Base-by-base conservation (phyloP, 768 basidiomycete species). In the Exidia glandulosa region DNA sequence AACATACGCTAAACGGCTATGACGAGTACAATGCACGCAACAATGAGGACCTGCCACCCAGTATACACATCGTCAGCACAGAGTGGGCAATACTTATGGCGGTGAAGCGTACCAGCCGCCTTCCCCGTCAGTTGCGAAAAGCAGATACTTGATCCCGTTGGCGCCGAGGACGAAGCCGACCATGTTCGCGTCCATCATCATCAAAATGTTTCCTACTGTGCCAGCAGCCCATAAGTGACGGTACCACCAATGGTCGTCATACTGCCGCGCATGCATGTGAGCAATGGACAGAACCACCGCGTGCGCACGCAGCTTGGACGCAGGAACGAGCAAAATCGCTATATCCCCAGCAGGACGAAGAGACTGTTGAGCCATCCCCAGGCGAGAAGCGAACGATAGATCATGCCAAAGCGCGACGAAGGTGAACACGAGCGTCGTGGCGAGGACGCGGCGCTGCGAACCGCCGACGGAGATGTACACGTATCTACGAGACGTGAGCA, bases 331-430 rank as follows among this genome's bases (percentile, higher is more conserved):
- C 63, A 74, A 79, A 10, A 76, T 71, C 1, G 85, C 89, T 0
- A 80, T 60, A n/a, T n/a, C n/a, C n/a, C n/a, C n/a, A n/a, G 95
- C 5, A 93, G 62, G 62, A 99, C 85, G 71, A 99, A 96, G 54
- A 95, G 62, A 67, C 85, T 89, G 61, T 95, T 79, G 10, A 96
- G 85, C 96, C 96, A 98, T 2, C 96, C 95, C 94, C 94, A 99
- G 2, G 91, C 85, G 2, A 99, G 77, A 3, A 98, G 79, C 29
- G 70, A 95, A 86, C 0, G 89, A 88, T 2, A 97, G 77, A 68
- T 97, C 96, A 65, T 99, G 96, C 95, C 95, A 99, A 23, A 99
- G 74, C 0, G 96, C 95, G 27, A 97, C 94, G 66, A 99, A 98
- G 0, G 95, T 88, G 77, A 97, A 98, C 23, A 95, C 82, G 41